Base-by-base conservation (phyloP, 441 rosid species). In the Aleurites moluccanus region DNA sequence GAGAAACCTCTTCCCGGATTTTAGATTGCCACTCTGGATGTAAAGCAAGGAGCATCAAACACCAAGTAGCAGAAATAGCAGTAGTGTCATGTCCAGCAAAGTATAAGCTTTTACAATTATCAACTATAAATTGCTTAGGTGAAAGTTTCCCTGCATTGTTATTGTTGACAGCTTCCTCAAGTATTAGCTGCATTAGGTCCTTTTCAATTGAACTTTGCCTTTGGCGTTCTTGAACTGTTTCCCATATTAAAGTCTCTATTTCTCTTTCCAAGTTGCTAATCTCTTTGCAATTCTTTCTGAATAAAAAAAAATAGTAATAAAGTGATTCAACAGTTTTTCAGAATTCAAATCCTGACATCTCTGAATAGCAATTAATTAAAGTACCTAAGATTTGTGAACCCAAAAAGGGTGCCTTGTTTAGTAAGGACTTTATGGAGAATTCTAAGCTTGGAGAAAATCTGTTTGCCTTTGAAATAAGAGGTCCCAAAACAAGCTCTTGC, bases 401-500 rank as follows among this genome's bases (percentile, higher is more conserved):
- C 83, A 1, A 90, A 90, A 60, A 87, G 91, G 78, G 87, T 67
- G 84, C 86, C 78, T 13, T 87, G 85, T 10, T 74, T 75, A 70
- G 89, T 73, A 69, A 92, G 85, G 53, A 81, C 80, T 56, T 82
- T 84, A 76, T 89, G 96, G 66, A 92, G 90, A 65, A 80, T 79
- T 80, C 94, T 83, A 62, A 92, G 94, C 88, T 88, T 91, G 56
- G 89, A 81, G 85, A 91, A 92, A 45, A 91, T 91, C 74, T 89
- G 78, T 80, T 85, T 85, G 75, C 96, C 96, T 85, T 85, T 84
- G 15, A 67, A 66, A 62, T 85, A 89, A 68, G 91, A 88, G 77
- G 91, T 89, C 20, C 97, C 96, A 81, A 92, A 91, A 77, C 92
- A 91, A 79, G 96, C 87, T 80, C 92, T 86, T 6, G 96, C 85